Conservation (phyloP, 106 monocot genomes). For the Iris macrosiphon region DNA sequence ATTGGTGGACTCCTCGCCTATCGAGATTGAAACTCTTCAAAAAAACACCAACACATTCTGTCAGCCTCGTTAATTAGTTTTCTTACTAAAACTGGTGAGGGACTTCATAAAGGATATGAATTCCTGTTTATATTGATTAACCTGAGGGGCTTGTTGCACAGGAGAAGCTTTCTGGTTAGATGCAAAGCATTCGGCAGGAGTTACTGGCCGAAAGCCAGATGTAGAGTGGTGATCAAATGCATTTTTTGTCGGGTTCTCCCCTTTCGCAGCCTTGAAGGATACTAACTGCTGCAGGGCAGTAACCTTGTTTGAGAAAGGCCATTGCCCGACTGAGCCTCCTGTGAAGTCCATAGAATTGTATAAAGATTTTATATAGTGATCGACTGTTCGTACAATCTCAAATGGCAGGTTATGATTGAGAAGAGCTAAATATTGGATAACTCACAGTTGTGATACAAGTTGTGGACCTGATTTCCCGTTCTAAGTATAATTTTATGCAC, state of each 20-base stretch:
- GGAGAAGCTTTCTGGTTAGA: slow-evolving; percentile 12
- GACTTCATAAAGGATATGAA: no score
- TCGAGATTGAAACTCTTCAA: slow-evolving; percentile 25
- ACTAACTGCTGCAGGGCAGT: slow-evolving; percentile 36
- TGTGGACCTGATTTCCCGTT: no score
- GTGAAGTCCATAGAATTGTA: slow-evolving; percentile 17
- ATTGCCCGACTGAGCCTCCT: slow-evolving; percentile 32
- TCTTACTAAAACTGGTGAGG: no score
- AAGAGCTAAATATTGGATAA: no score
- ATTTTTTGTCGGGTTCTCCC: slow-evolving; percentile 19
- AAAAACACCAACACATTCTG: no score
- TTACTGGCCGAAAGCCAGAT: slow-evolving; percentile 29
- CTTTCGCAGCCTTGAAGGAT: slow-evolving; percentile 34
- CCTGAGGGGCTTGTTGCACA: slow-evolving; percentile 24
- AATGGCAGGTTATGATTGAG: no score
- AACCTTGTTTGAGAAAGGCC: slow-evolving; percentile 40
- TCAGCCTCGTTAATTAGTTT: no score
- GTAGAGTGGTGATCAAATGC: slow-evolving; percentile 27
- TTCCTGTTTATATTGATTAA: no score
- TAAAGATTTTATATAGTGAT: background rate
- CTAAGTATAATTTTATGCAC: no score
- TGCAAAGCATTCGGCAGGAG: slow-evolving; percentile 12
- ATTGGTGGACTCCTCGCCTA: slow-evolving; percentile 22
- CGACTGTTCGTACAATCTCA: no score
- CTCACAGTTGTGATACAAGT: no score